Evolutionary conservation across 768 basidiomycete species (phyloP), one percentile per base, ranked within the genome.

Genomic region (Pisolithus tinctorius): DNA sequence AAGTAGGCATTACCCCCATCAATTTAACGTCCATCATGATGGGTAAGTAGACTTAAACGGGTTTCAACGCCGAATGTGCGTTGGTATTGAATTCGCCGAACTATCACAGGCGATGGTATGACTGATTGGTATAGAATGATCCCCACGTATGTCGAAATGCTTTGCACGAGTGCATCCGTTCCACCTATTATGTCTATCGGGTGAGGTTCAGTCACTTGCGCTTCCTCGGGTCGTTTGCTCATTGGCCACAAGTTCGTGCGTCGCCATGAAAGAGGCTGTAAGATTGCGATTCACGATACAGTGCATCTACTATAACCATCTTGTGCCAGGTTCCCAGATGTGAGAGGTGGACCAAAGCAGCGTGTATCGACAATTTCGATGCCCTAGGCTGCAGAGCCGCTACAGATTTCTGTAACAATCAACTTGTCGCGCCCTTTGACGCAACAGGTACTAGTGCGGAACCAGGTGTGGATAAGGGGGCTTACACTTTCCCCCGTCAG

Each of bases 361-460:
- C 73, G 34, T 93, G 90, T 55, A 71, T 90, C 41, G 76, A 86
- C 51, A 69, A 69, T 13, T 85, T 82, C 54, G 89, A 93, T 60
- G 63, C 71, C 6, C 78, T 87, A 54, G 73, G 77, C 57, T 93
- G 90, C 58, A 69, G 72, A 8, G 87, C 83, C 14, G 86, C 89
- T 6, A 71, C 78, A 44, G 64, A 56, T 38, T 90, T 90, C 62
- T 93, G 90, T 62, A 69, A 78, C 27, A 66, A 59, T n/a, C 73
- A 81, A 55, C 50, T 75, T 25, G 14, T 27, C 0, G 50, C 8
- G 0, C 65, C 66, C 0, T 73, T 67, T 55, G 14, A 52, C 11
- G 44, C 51, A 6, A 68, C 64, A 1, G 73, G 72, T 74, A 55
- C 45, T 41, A 6, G n/a, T 25, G 45, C 36, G 17, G 52, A 64